Evolutionary conservation across 2,329 filamentous ascomycete genomes (phyloP).

Genomic region (Cryphonectria carpinicola): DNA sequence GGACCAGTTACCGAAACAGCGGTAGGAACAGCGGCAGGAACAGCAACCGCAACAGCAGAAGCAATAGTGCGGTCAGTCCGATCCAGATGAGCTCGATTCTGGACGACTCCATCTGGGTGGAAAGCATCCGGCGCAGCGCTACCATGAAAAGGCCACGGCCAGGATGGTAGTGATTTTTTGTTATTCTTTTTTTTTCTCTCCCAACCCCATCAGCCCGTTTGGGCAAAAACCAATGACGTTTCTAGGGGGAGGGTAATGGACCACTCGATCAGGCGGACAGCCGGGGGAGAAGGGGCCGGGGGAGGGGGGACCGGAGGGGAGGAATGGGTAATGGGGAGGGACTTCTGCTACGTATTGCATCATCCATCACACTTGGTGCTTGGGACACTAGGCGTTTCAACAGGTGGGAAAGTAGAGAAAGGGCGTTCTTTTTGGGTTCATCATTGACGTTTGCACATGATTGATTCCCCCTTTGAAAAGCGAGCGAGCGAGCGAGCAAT

Average conservation of each 20-base stretch:
- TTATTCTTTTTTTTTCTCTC: neutral
- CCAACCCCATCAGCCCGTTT: slow-evolving; percentile 27
- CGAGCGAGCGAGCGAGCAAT: slow-evolving; percentile 19
- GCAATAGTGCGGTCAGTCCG: slow-evolving; percentile 72
- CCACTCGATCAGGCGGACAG: neutral
- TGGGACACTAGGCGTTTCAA: neutral
- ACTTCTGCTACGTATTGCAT: neutral
- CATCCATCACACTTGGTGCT: slow-evolving; percentile 3
- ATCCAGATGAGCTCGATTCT: slow-evolving; percentile 82
- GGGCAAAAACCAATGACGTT: neutral
- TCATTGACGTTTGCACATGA: neutral
- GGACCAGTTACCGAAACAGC: slow-evolving; percentile 48
- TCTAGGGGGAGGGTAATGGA: slow-evolving; percentile 8
- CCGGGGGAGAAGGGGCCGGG: no score
- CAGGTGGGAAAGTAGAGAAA: slow-evolving; percentile 3
- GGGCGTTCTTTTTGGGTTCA: neutral
- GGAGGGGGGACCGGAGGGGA: neutral
- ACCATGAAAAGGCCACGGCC: slow-evolving; percentile 56
- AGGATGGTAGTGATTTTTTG: slow-evolving; percentile 25
- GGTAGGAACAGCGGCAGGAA: slow-evolving; percentile 57
- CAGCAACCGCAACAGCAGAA: slow-evolving; percentile 55
- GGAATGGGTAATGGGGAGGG: neutral
- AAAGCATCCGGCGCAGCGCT: slow-evolving; percentile 87
- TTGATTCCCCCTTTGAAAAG: neutral
- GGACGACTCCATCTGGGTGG: slow-evolving; percentile 89